Evolutionary conservation across 2,329 filamentous ascomycete species (phyloP).

Genomic region (Microdochium paspali): DNA sequence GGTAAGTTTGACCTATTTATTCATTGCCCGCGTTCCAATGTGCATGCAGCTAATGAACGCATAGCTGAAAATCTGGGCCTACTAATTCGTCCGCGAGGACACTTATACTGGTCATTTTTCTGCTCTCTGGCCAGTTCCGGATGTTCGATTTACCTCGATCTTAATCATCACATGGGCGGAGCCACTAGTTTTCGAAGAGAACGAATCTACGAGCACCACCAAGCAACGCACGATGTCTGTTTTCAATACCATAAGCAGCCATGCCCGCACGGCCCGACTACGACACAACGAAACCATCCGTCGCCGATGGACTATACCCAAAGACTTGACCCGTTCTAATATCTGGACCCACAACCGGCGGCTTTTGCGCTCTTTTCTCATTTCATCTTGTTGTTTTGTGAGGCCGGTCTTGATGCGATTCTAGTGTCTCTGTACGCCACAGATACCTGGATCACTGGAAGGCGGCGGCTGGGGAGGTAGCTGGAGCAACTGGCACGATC

Average conservation of each 20-base stretch:
- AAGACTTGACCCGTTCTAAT: neutral
- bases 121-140: neutral
- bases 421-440: neutral
- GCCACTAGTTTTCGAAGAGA: constrained; percentile 63
- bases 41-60: constrained; percentile 37
- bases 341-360: neutral
- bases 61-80: constrained; percentile 83
- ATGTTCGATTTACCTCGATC: neutral
- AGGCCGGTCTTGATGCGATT: neutral
- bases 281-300: neutral
- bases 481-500: neutral
- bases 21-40: constrained; percentile 10
- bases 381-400: neutral
- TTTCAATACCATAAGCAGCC: neutral
- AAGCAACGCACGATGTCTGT: neutral
- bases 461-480: neutral
- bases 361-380: neutral
- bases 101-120: neutral
- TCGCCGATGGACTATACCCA: neutral
- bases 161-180: constrained; percentile 19
- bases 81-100: constrained; percentile 34
- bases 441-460: neutral
- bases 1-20: constrained; percentile 50
- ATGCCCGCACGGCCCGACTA: neutral
- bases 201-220: neutral